Percentiles rank a stretch among this genome's conserved stretches.
Conservation (phyloP, 2,329 filamentous ascomycete genomes). For the Incumbomyces delicatus region DNA sequence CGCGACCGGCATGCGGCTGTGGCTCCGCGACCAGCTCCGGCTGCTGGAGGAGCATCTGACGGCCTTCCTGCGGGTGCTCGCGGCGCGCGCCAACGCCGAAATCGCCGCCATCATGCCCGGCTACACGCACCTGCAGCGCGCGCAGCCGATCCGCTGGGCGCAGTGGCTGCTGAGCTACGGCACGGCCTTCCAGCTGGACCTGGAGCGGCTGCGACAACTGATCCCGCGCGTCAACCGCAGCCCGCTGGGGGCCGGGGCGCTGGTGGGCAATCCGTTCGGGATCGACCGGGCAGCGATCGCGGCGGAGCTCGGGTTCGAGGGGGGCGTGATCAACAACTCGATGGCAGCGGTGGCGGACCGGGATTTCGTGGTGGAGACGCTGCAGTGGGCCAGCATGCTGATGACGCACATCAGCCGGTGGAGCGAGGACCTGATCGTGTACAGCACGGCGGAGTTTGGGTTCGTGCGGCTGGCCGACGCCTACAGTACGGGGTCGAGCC, state of each 20-base stretch:
- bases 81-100: conserved; percentile 60
- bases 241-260: conserved; percentile 64
- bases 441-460: conserved; percentile 64
- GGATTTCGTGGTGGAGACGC: conserved; percentile 72
- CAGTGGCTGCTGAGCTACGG: conserved; percentile 74
- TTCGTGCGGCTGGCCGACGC: conserved; percentile 69
- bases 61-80: conserved; percentile 59
- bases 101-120: conserved; percentile 75
- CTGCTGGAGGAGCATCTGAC: conserved; percentile 60
- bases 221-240: conserved; percentile 61
- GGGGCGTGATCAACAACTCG: conserved; percentile 59
- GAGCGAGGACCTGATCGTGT: conserved; percentile 80
- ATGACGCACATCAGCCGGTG: conserved; percentile 73
- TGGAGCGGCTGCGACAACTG: conserved; percentile 66
- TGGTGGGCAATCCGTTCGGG: conserved; percentile 73
- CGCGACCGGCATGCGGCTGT: conserved; percentile 81
- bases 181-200: conserved; percentile 60
- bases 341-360: conserved; percentile 67
- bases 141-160: conserved; percentile 66
- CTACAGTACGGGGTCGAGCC: conserved; percentile 64
- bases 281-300: conserved; percentile 74
- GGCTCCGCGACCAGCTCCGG: conserved; percentile 66
- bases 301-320: conserved; percentile 69
- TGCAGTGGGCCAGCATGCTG: conserved; percentile 69
- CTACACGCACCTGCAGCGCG: conserved; percentile 79